phyloP scores from a whole-genome alignment of 1,284 basidiomycete genomes.

The Peniophora sp. region DNA sequence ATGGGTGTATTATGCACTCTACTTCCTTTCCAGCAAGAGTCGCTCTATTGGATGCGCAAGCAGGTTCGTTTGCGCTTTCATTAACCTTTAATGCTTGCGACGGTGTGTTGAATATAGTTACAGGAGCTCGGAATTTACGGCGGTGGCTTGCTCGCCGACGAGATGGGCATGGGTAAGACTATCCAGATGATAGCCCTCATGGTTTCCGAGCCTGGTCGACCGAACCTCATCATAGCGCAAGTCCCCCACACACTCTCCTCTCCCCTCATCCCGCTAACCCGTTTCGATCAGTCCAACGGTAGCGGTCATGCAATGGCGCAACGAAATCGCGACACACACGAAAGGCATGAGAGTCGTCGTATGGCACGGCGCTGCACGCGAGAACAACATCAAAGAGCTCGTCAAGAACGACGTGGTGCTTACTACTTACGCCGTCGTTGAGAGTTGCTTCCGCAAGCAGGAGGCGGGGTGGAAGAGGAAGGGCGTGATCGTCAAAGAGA shows the following conservation, averaged over 20 bases:
- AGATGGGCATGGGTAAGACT: conserved; percentile 98
- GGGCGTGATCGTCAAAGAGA: conserved; percentile 82
- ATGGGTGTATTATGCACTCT: conserved; percentile 67
- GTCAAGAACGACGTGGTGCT: conserved; percentile 84
- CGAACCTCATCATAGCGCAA: conserved; percentile 88
- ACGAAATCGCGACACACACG: conserved; percentile 85
- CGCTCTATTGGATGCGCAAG: conserved; percentile 91
- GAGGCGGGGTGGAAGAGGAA: conserved; percentile 87
- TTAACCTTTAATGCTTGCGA: too few relatives aligned
- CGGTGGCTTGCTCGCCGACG: conserved; percentile 93
- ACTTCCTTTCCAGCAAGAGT: conserved; percentile 85
- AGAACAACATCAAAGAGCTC: conserved; percentile 58
- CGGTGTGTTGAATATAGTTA: too few relatives aligned
- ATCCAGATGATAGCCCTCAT: conserved; percentile 95
- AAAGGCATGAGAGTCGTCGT: conserved; percentile 76
- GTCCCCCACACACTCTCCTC: neutral
- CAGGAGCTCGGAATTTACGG: conserved; percentile 82
- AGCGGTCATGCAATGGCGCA: conserved; percentile 98
- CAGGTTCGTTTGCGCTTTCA: too few relatives aligned
- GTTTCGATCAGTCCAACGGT: conserved; percentile 73
- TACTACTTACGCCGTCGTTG: conserved; percentile 81
- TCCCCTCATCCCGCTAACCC: neutral
- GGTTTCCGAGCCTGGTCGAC: conserved; percentile 70
- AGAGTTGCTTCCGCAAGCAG: conserved; percentile 92
- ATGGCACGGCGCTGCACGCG: conserved; percentile 83